Conservation (phyloP, 2,329 filamentous ascomycete genomes). For the Arthrobotrys megalospora region DNA sequence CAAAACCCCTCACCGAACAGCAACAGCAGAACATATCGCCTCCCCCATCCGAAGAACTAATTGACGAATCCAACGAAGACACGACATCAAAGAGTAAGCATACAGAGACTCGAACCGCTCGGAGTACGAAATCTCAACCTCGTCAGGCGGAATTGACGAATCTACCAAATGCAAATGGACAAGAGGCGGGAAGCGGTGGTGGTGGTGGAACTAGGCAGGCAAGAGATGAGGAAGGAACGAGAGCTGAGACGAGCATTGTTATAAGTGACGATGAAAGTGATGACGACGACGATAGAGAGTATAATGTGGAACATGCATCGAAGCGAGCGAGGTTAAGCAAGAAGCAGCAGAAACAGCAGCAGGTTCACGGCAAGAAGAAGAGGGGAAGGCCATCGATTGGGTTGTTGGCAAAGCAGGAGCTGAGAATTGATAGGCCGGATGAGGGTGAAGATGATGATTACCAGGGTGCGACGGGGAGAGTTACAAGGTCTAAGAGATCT, state of each 20-base stretch:
- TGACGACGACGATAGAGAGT: constrained; percentile 26
- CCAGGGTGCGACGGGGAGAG: constrained; percentile 25
- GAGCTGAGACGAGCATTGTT: constrained; percentile 30
- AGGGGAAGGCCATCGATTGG: constrained; percentile 16
- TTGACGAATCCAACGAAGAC: constrained; percentile 20
- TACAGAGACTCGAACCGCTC: neutral
- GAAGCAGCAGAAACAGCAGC: constrained; percentile 9
- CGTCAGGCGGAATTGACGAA: constrained; percentile 45
- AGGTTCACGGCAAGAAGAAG: constrained; percentile 12
- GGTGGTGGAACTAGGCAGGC: constrained; percentile 5
- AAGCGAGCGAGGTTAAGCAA: constrained; percentile 46
- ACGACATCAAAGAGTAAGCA: constrained; percentile 25
- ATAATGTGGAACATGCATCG: constrained; percentile 20
- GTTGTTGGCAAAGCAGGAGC: constrained; percentile 26
- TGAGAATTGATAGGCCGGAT: constrained; percentile 19
- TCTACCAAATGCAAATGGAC: neutral
- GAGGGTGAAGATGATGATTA: constrained; percentile 18
- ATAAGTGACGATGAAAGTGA: constrained; percentile 46
- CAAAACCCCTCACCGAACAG: constrained; percentile 1
- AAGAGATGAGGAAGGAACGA: neutral
- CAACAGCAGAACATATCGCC: constrained; percentile 48
- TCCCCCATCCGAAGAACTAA: constrained; percentile 41
- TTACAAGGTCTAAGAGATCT: constrained; percentile 49
- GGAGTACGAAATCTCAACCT: constrained; percentile 49
- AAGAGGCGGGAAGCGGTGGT: constrained; percentile 23